Base-by-base conservation (phyloP, 352 stramenopile genomes). In the Globisporangium acanthophoron region DNA sequence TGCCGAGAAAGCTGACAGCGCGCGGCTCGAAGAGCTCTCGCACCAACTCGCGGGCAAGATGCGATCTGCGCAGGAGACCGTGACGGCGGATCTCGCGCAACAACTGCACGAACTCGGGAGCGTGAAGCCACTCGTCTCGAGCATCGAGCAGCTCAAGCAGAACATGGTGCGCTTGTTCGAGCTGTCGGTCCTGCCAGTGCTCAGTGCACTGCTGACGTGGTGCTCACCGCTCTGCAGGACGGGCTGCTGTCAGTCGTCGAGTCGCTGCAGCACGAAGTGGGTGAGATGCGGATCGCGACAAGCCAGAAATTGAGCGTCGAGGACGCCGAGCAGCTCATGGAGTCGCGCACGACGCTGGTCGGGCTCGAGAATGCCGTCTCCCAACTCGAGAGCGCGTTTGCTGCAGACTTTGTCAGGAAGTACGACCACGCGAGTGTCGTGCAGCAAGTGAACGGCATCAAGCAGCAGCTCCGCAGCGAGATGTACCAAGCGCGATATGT, bases 401-500 rank as follows among this genome's bases (percentile, higher is more conserved):
- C 65, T 7, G 65, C 65, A 7, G 63, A 71, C 5, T 69, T 86
- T 21, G 45, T 40, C 15, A 59, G 62, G 13, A 74, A 74, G 52
- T 24, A 20, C 15, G 63, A 80, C 24, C 31, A 78, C 3, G 51
- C 75, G 40, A 43, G 44, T 0, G 56, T 83, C 1, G 50, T 52
- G 8, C 67, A 70, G 15, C 76, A 91, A 40, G 45, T 91, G 5
- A 47, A 69, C 15, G 58, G 56, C 13, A 62, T 91, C 31, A 74
- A 73, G 21, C 69, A 70, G 29, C 78, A 88, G 47, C 66, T 91
- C 13, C 71, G 76, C 31, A 85, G 78, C 21, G 82, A 92, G 53
- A 73, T 92, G 13, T 88, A 78, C 59, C 79, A 90, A 60, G 82
- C 79, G 12, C 79, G 79, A 35, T 92, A 85, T 45, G 81, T 89